These are phyloP conservation scores for Wilhelminamyces savonicus DNA, from an alignment of 805 yeast species.

Conservation along the genomic window DNA sequence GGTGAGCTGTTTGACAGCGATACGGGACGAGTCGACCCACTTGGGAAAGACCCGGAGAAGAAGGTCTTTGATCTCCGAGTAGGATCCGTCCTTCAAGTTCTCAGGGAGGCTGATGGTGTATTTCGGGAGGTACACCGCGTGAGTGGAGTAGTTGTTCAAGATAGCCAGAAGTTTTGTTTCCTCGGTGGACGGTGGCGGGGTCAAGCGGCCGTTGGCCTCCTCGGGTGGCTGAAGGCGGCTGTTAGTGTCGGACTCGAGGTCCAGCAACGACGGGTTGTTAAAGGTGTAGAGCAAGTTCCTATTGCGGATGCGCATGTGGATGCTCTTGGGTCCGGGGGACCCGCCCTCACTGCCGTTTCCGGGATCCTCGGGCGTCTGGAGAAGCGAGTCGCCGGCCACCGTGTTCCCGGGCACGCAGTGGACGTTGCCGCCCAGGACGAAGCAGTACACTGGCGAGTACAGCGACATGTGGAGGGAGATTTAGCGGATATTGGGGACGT, in stretches of 20 bases:
- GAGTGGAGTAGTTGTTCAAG: conserved; percentile 30
- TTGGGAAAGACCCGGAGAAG: conserved; percentile 40
- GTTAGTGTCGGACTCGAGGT: conserved; percentile 12
- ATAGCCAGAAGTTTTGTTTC: conserved; percentile 6
- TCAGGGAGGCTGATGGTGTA: conserved; percentile 32
- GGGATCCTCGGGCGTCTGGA: no score
- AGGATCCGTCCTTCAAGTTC: conserved; percentile 22
- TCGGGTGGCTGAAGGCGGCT: no score
- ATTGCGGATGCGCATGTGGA: no score
- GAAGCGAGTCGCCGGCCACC: no score
- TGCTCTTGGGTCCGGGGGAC: no score
- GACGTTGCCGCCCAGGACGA: conserved; percentile 16
- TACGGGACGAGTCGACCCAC: conserved; percentile 21
- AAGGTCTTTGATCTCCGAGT: conserved; percentile 31
- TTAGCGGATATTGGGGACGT: no score
- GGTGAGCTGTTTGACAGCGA: conserved; percentile 40
- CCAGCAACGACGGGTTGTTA: conserved; percentile 14
- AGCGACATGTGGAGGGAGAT: no score
- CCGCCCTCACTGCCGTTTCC: no score
- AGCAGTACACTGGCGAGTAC: conserved; percentile 19
- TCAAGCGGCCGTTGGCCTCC: conserved; percentile 8
- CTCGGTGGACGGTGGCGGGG: not conserved
- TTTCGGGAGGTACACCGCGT: conserved; percentile 45
- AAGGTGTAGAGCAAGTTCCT: conserved; percentile 11
- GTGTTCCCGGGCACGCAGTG: conserved; percentile 21